Conservation (phyloP, 2,329 filamentous ascomycete species). For the Phialophora expanda region DNA sequence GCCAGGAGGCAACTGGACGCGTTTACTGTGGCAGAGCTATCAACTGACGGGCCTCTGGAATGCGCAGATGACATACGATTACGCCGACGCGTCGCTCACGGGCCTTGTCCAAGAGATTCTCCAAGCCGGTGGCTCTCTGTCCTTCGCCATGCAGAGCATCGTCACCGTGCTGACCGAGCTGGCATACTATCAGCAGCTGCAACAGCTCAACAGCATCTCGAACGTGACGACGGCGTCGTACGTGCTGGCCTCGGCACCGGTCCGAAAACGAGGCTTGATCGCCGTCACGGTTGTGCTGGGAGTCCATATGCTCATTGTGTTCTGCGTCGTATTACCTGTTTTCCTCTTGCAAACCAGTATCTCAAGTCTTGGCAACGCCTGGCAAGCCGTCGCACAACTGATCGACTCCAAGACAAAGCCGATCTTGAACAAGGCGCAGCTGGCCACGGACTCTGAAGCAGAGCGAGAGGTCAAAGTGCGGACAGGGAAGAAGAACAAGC, state of each 20-base stretch:
- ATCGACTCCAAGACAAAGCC: slow-evolving; percentile 6
- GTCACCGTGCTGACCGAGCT: slow-evolving; percentile 11
- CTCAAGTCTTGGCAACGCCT: slow-evolving; percentile 13
- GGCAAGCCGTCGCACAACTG: slow-evolving; percentile 14
- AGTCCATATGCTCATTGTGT: neutral
- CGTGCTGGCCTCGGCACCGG: slow-evolving; percentile 10
- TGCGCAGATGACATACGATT: slow-evolving; percentile 2
- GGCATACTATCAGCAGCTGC: slow-evolving; percentile 16
- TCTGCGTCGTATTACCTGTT: neutral
- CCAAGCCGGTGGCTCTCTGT: slow-evolving; percentile 5
- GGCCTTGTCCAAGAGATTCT: slow-evolving; percentile 17
- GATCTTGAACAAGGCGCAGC: slow-evolving; percentile 9
- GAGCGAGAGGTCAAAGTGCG: neutral
- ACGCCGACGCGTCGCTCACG: slow-evolving; percentile 7
- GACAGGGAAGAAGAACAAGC: too few relatives aligned
- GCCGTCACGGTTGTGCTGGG: slow-evolving; percentile 7
- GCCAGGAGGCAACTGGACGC: neutral
- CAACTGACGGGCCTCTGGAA: neutral
- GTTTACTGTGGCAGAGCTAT: slow-evolving; percentile 12
- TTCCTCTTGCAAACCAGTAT: slow-evolving; percentile 3
- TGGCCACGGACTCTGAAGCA: slow-evolving; percentile 7
- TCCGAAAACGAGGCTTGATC: slow-evolving; percentile 5
- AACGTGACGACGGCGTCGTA: slow-evolving; percentile 3
- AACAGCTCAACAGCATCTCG: slow-evolving; percentile 10
- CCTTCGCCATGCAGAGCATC: slow-evolving; percentile 17